These are phyloP conservation scores for Cenchrus americanus DNA, from an alignment of 176 grass and related monocot species.

Conservation along the genomic window DNA sequence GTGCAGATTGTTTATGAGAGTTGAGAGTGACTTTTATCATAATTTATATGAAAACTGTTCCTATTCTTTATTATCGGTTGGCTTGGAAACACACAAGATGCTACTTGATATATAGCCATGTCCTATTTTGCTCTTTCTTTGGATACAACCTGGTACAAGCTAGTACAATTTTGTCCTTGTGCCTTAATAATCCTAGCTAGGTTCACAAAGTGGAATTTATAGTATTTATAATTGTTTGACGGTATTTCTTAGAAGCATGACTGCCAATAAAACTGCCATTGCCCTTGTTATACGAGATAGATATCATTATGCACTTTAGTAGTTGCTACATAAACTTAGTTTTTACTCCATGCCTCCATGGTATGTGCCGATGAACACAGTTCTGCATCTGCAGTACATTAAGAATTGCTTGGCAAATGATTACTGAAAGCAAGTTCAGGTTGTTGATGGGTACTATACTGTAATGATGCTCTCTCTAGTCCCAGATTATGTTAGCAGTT, in stretches of 20 bases:
- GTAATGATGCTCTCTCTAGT: not conserved
- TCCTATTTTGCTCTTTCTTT: not conserved
- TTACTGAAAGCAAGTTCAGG: not conserved
- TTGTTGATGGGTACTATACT: not conserved
- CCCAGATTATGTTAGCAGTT: too few species aligned
- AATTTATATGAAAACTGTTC: not conserved
- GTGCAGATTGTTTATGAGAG: not conserved
- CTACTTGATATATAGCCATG: not conserved
- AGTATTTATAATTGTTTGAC: not conserved
- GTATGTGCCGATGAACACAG: not conserved
- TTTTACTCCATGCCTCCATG: too few species aligned
- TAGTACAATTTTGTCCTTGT: not conserved
- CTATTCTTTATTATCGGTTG: not conserved
- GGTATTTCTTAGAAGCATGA: not conserved
- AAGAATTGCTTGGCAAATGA: not conserved
- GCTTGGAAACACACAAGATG: not conserved
- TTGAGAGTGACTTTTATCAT: too few species aligned
- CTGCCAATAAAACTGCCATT: not conserved
- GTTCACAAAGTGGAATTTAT: not conserved
- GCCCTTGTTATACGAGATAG: not conserved
- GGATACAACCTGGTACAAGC: not conserved
- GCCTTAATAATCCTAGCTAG: not conserved
- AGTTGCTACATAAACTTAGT: too few species aligned
- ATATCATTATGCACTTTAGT: not conserved
- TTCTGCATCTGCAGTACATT: not conserved